Conservation (phyloP, 2,329 filamentous ascomycete genomes). For the Stagonosporopsis tanaceti region DNA sequence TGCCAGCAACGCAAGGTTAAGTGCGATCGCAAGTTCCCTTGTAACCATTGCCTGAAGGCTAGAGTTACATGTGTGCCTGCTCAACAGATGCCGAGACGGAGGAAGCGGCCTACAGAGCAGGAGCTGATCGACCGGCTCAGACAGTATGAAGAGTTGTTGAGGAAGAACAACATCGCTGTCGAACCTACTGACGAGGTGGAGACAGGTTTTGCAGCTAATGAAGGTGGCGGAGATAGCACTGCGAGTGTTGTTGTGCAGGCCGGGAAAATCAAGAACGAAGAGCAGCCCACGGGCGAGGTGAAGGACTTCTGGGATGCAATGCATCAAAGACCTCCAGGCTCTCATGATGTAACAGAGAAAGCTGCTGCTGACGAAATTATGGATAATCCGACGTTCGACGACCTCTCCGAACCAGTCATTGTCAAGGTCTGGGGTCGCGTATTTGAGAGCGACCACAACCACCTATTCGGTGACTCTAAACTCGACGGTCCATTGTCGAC, state of each 20-base stretch:
- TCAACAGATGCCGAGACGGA: conserved; percentile 62
- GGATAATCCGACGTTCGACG: conserved; percentile 17
- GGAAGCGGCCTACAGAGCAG: conserved; percentile 71
- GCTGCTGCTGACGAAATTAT: conserved; percentile 5
- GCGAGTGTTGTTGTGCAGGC: neutral
- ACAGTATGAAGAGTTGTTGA: conserved; percentile 72
- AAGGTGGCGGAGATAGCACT: neutral
- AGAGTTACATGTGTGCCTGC: conserved; percentile 50
- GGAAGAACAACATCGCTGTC: conserved; percentile 72
- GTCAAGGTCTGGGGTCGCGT: conserved; percentile 56
- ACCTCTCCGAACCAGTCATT: conserved; percentile 37
- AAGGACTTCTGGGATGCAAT: conserved; percentile 38
- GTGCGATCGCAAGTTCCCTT: conserved; percentile 50
- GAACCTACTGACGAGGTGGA: conserved; percentile 55
- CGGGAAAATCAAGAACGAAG: conserved; percentile 21
- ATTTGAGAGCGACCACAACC: conserved; percentile 54
- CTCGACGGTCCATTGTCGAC: conserved; percentile 67
- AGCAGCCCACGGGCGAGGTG: conserved; percentile 4
- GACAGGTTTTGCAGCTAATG: neutral
- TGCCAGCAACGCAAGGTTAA: conserved; percentile 67
- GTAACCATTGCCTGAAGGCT: conserved; percentile 42
- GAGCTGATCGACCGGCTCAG: conserved; percentile 74
- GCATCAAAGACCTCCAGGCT: conserved; percentile 21
- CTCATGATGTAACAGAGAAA: neutral
- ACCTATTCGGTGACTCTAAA: conserved; percentile 61